Evolutionary conservation across 2,329 filamentous ascomycete genomes (phyloP).

Genomic region (Stachybotrys chlorohalonatus): DNA sequence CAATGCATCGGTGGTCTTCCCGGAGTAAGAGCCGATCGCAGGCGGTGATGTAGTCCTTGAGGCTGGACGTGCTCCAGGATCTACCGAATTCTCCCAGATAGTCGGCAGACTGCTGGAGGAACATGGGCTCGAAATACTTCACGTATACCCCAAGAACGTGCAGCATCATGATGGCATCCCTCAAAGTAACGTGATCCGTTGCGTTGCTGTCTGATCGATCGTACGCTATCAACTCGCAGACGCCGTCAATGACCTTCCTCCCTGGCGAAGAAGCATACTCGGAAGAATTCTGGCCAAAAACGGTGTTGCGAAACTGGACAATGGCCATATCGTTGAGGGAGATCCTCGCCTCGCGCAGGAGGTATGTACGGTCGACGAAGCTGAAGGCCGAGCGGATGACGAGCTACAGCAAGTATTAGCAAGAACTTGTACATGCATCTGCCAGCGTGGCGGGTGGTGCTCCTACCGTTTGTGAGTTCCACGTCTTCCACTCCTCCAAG

Average conservation of each 20-base stretch:
- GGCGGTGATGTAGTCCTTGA: slow-evolving; percentile 68
- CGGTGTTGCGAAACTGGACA: slow-evolving; percentile 58
- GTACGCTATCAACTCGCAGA: slow-evolving; percentile 66
- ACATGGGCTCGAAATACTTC: slow-evolving; percentile 67
- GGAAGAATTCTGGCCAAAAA: slow-evolving; percentile 28
- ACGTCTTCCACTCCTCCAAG: slow-evolving; percentile 58
- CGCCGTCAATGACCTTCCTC: slow-evolving; percentile 33
- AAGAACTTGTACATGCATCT: neutral
- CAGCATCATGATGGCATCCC: slow-evolving; percentile 70
- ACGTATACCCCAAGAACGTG: slow-evolving; percentile 77
- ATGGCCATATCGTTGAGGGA: slow-evolving; percentile 79
- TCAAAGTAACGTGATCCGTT: slow-evolving; percentile 58
- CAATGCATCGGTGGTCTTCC: slow-evolving; percentile 70
- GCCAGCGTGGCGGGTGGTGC: no score
- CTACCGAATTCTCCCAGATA: slow-evolving; percentile 66
- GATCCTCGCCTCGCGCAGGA: slow-evolving; percentile 60
- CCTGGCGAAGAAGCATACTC: slow-evolving; percentile 13
- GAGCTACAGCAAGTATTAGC: slow-evolving; percentile 34
- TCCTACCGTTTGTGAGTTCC: slow-evolving; percentile 68
- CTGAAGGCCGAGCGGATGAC: slow-evolving; percentile 84
- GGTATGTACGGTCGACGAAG: slow-evolving; percentile 84
- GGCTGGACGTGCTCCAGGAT: slow-evolving; percentile 49
- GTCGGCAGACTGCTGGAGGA: slow-evolving; percentile 56
- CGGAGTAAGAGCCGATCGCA: slow-evolving; percentile 59
- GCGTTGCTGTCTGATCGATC: slow-evolving; percentile 53